Base-by-base conservation (phyloP, 371 early-diverging fungal genomes). In the Mucor irregularis region DNA sequence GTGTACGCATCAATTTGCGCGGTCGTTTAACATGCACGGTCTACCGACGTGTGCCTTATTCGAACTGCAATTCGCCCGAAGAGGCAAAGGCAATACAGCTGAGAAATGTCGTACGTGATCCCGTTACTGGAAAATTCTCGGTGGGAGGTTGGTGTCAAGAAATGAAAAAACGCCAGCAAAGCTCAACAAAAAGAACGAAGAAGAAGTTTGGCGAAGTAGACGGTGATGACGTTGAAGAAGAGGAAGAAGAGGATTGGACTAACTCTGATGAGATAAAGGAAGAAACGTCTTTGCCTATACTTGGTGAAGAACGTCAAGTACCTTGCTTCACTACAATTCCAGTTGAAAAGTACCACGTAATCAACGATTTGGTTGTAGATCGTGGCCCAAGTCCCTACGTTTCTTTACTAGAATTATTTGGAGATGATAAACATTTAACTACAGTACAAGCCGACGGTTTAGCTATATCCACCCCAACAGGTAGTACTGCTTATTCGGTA, bases 401-500 rank as follows among this genome's bases (percentile, higher is more conserved):
- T 83, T 82, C 87, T 24, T 71, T 88, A 45, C 71, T 98, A 29
- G 97, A 98, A 64, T 72, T 98, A 14, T 97, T 89, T 74, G 96
- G 92, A 26, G 94, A 92, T 51, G 90, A 91, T 45, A 74, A 81
- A 49, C 93, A 90, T 48, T 67, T 94, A 50, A 93, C 94, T 4
- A 89, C 89, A 0, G 86, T 92, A 0, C 90, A 90, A 61, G 94
- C 94, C 0, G 98, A 98, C 58, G 98, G 98, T 0, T 73, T 98
- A 58, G 90, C 91, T 25, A 77, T 98, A 30, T 85, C 95, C 1
- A 97, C 98, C 0, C 96, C 97, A 0, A 97, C 98, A 0, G 98
- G 98, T n/a, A 94, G 94, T 4, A 97, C 98, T 0, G 98, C 98
- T 1, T 97, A 97, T 64, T 92, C 92, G 14, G 83, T 90, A 76